Conservation (phyloP, 2,329 filamentous ascomycete genomes). For the Xylaria arbuscula region DNA sequence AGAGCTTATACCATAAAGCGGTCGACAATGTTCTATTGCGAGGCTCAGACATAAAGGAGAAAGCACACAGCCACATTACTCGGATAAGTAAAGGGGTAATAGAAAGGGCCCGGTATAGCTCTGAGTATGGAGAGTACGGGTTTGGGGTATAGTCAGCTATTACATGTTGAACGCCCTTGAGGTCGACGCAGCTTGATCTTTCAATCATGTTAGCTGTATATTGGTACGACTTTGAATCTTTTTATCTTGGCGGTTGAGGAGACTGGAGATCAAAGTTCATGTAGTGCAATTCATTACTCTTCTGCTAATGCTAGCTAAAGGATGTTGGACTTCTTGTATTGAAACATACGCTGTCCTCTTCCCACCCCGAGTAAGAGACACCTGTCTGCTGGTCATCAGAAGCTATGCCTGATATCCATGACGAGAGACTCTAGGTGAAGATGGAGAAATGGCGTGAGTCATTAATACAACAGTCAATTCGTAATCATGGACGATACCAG, state of each 20-base stretch:
- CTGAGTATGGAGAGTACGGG: not conserved
- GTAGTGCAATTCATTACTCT: not conserved
- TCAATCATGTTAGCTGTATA: not conserved
- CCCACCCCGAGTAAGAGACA: not conserved
- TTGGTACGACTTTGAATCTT: not conserved
- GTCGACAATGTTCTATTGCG: constrained; percentile 30
- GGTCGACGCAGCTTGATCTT: not conserved
- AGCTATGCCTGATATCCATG: not conserved
- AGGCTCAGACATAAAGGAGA: not conserved
- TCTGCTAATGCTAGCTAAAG: not conserved
- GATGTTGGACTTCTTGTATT: not conserved
- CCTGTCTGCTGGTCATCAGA: not conserved
- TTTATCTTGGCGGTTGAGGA: not conserved
- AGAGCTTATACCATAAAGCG: constrained; percentile 19
- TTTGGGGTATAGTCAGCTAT: not conserved
- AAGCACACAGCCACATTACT: not conserved
- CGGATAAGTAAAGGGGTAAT: not conserved
- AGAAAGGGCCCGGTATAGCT: not conserved
- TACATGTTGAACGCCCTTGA: not conserved
- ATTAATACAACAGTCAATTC: constrained; percentile 38
- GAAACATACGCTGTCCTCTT: not conserved
- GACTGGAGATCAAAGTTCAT: not conserved
- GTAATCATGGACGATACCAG: constrained; percentile 39
- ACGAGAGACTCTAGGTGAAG: not conserved
- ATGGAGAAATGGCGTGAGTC: not conserved